These are phyloP conservation scores for Vigna angularis DNA, from an alignment of 306 rosid genomes.

Conservation along the genomic window DNA sequence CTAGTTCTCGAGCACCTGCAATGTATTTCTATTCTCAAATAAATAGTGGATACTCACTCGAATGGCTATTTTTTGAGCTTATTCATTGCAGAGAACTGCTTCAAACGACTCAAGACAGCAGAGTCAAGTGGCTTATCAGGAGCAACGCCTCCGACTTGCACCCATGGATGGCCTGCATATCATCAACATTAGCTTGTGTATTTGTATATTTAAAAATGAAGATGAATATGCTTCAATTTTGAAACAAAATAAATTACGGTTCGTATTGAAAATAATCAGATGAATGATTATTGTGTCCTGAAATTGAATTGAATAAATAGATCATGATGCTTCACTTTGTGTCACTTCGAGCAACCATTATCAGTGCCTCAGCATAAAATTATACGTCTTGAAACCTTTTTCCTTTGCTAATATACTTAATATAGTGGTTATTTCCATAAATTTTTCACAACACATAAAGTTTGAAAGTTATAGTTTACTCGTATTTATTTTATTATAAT, in stretches of 20 bases:
- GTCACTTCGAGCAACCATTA: slow-evolving; percentile 1
- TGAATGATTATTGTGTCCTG: not conserved
- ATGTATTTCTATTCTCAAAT: slow-evolving; percentile 30
- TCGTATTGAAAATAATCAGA: slow-evolving; percentile 29
- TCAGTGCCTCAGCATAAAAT: slow-evolving; percentile 10
- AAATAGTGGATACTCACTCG: slow-evolving; percentile 68
- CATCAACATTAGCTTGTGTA: slow-evolving; percentile 38
- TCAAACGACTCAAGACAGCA: slow-evolving; percentile 88
- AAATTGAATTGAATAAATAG: slow-evolving; percentile 1
- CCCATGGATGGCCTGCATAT: slow-evolving; percentile 93
- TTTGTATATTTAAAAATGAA: slow-evolving; percentile 29
- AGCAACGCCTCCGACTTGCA: slow-evolving; percentile 81
- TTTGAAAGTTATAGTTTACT: no score
- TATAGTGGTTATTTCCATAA: not conserved
- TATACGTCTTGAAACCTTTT: not conserved
- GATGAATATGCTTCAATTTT: slow-evolving; percentile 12
- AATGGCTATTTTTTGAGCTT: slow-evolving; percentile 83
- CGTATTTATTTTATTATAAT: no score
- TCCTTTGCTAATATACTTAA: not conserved
- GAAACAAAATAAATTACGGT: slow-evolving; percentile 16
- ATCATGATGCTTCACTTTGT: not conserved
- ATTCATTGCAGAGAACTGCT: slow-evolving; percentile 96
- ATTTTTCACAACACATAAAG: no score
- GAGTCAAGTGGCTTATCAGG: slow-evolving; percentile 94
- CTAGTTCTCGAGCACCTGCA: slow-evolving; percentile 10